phyloP scores from a whole-genome alignment of 2,329 filamentous ascomycete species.

The Phialocephala sp. region DNA sequence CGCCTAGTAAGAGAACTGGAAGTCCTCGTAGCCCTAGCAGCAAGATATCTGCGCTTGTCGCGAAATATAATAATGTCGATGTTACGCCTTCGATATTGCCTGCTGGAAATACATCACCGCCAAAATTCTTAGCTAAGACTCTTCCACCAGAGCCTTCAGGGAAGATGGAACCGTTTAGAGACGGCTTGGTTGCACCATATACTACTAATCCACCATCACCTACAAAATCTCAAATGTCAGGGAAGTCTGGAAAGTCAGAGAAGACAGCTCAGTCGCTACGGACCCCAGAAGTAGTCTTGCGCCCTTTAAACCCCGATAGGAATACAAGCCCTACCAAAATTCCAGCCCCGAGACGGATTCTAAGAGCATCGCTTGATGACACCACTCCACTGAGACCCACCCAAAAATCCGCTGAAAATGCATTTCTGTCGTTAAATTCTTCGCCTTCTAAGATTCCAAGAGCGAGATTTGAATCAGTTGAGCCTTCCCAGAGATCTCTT shows the following conservation, averaged over 20 bases:
- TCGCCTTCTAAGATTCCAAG: not conserved
- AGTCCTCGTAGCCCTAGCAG: slow-evolving; percentile 20
- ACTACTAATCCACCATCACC: slow-evolving; percentile 39
- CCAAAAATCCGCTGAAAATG: not conserved
- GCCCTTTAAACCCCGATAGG: not conserved
- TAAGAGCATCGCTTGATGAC: not conserved
- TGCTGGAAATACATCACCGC: slow-evolving; percentile 18
- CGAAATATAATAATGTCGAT: slow-evolving; percentile 36
- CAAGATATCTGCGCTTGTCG: slow-evolving; percentile 40
- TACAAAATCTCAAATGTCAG: slow-evolving; percentile 35
- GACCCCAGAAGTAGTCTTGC: not conserved
- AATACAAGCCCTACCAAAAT: slow-evolving; percentile 4
- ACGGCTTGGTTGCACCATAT: slow-evolving; percentile 37
- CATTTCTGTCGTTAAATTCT: not conserved
- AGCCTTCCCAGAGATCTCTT: not conserved
- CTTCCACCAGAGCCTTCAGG: slow-evolving; percentile 5
- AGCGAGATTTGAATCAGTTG: not conserved
- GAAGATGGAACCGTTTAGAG: slow-evolving; percentile 19
- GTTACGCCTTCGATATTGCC: slow-evolving; percentile 10
- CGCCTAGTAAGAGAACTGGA: slow-evolving; percentile 4
- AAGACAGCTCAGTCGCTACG: slow-evolving; percentile 27
- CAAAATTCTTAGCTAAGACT: slow-evolving; percentile 25
- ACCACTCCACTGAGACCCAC: not conserved
- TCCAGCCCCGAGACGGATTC: not conserved
- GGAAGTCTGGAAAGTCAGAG: slow-evolving; percentile 24